A percentile compares a stretch with the other conserved stretches of the same genome.
phyloP scores from a whole-genome alignment of 2,329 filamentous ascomycete genomes.

The Aquanectria penicillioides region DNA sequence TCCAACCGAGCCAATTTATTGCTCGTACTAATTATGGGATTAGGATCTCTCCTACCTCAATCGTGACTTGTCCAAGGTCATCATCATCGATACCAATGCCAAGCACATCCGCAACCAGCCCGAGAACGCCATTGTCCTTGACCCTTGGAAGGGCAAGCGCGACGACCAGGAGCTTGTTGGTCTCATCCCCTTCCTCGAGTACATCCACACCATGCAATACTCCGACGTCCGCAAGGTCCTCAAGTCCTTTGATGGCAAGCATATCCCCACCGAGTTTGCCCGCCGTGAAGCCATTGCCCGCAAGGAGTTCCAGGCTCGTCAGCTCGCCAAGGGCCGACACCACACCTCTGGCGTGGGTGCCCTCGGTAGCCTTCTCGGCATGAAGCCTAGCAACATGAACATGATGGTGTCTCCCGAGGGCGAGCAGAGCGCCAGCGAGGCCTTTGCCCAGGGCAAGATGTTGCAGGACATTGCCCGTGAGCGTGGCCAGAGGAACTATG shows the following conservation, averaged over 20 bases:
- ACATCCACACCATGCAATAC: slow-evolving; percentile 93
- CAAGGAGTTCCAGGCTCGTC: slow-evolving; percentile 83
- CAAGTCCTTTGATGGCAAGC: slow-evolving; percentile 87
- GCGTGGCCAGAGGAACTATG: slow-evolving; percentile 88
- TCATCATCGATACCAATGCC: slow-evolving; percentile 89
- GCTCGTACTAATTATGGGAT: slow-evolving; percentile 25
- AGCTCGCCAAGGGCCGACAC: slow-evolving; percentile 73
- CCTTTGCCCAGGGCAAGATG: slow-evolving; percentile 94
- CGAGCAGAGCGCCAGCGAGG: slow-evolving; percentile 77
- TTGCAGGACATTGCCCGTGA: slow-evolving; percentile 93
- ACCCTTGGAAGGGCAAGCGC: slow-evolving; percentile 87
- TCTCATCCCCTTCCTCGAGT: slow-evolving; percentile 96
- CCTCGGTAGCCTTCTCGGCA: slow-evolving; percentile 77
- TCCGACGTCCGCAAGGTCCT: slow-evolving; percentile 86
- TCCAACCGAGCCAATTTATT: neutral
- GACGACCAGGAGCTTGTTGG: slow-evolving; percentile 88
- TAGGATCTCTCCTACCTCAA: slow-evolving; percentile 98
- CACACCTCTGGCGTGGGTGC: slow-evolving; percentile 71
- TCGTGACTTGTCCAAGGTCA: slow-evolving; percentile 92
- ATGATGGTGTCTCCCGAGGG: slow-evolving; percentile 70
- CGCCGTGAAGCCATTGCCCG: slow-evolving; percentile 86
- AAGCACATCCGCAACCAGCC: slow-evolving; percentile 88
- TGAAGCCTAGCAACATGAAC: slow-evolving; percentile 76
- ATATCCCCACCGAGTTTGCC: slow-evolving; percentile 91
- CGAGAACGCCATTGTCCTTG: slow-evolving; percentile 93